Base-by-base conservation (phyloP, 176 grass and related monocot genomes). In the Aegilops sharonensis region DNA sequence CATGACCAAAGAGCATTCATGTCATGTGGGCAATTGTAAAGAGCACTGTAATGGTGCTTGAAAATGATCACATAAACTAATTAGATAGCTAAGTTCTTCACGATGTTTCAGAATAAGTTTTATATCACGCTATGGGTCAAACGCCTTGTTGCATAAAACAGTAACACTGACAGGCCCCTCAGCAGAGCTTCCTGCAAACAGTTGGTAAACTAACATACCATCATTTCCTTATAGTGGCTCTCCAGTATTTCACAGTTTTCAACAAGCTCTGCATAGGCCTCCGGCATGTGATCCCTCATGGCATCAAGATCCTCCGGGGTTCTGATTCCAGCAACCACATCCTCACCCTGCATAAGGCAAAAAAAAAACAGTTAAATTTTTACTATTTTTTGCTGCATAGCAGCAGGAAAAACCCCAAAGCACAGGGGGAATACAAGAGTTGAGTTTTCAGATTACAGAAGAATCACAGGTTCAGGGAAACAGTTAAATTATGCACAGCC, bases 291-390 rank as follows among this genome's bases (percentile, higher is more conserved):
- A 2, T 89, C 87, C 68, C 81, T 94, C 97, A 99, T 99, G 45
- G 87, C 69, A 32, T 99, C 85, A 72, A 99, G 75, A 72, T 97
- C 92, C 60, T 94, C 88, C 1, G 97, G 97, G 47, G 97, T 99
- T 85, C 97, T 94, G 18, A 99, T 99, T 77, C 97, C 97, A 61
- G 97, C 94, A 56, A 99, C 97, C 77, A 99, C 97, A 88, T 99
- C 97, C 78, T 99, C 97, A 52, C 97, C 97, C 94, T 98, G 81
- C 29, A 87, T 21, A 47, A 81, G 71, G 56, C 48, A 56, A 56
- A 85, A 82, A 69, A 50, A 18, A 60, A 43, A 43, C 9, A 42
- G 35, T 36, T 36, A 36, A 36, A 35, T 4, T 35, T 35, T 35
- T 35, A 5, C 5, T 39, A 8, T 39, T 39, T 37, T 39, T 39